Evolutionary conservation across 1,139 yeast species (phyloP).

Genomic region (Entelexis sorbosivorans): DNA sequence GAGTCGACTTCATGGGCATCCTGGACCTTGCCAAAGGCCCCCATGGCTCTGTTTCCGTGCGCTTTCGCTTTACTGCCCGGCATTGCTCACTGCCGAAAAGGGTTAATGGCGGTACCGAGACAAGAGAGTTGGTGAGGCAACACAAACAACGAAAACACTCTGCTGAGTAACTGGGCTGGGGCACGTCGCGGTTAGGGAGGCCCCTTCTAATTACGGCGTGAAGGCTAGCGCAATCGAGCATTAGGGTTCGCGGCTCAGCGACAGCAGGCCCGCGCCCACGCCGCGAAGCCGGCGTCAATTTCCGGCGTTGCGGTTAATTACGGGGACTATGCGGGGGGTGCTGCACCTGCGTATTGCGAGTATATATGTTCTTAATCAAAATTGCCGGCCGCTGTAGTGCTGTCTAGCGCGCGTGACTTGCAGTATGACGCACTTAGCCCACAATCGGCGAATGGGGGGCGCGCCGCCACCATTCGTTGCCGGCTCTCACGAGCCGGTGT

Average conservation of each 20-base stretch:
- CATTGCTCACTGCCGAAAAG: constrained; percentile 6
- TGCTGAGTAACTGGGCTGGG: constrained; percentile 10
- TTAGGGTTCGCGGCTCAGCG: not conserved
- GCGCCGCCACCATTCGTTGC: no score
- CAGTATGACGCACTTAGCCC: not conserved
- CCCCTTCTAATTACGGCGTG: not conserved
- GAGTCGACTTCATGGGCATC: constrained; percentile 5
- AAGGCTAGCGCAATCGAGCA: not conserved
- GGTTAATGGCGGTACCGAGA: not conserved
- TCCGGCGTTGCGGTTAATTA: no score
- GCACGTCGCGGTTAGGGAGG: not conserved
- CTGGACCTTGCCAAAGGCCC: not conserved
- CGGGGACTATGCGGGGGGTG: no score
- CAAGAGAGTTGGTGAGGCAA: not conserved
- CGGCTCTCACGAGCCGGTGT: no score
- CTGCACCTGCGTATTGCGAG: no score
- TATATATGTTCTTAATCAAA: no score
- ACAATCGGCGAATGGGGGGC: not conserved
- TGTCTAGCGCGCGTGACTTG: not conserved
- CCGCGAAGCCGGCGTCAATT: no score
- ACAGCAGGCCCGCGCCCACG: not conserved
- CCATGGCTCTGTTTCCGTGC: not conserved
- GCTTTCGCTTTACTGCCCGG: constrained; percentile 2
- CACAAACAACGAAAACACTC: constrained; percentile 10
- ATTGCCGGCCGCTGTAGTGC: no score